phyloP scores from a whole-genome alignment of 2,329 filamentous ascomycete species.

The Knufia petricola region DNA sequence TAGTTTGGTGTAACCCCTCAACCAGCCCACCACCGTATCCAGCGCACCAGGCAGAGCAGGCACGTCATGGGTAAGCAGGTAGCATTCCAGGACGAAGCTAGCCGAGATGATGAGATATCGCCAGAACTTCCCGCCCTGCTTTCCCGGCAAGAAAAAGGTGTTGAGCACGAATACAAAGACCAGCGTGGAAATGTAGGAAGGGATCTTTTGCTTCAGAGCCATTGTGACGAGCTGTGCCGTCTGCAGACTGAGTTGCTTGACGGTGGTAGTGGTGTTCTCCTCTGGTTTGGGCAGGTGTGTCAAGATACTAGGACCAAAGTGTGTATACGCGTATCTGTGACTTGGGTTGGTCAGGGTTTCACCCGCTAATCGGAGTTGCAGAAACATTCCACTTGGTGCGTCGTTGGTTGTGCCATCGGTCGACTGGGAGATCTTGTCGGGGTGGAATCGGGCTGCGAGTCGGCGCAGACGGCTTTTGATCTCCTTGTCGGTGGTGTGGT shows the following conservation, averaged over 20 bases:
- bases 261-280: background rate
- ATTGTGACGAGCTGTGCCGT: conserved; percentile 21
- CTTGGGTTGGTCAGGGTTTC: conserved; percentile 72
- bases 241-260: background rate
- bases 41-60: conserved; percentile 1
- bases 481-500: conserved; percentile 57
- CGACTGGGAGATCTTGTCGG: conserved; percentile 59
- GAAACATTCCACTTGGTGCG: conserved; percentile 51
- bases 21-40: conserved; percentile 26
- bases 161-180: conserved; percentile 21
- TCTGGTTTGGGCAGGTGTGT: conserved; percentile 34
- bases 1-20: background rate
- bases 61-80: conserved; percentile 46
- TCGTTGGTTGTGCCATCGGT: conserved; percentile 22
- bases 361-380: conserved; percentile 71
- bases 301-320: conserved; percentile 66
- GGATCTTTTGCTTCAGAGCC: conserved; percentile 4
- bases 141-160: conserved; percentile 19
- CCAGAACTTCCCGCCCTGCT: conserved; percentile 32
- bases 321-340: conserved; percentile 77
- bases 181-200: conserved; percentile 10
- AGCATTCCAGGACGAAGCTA: conserved; percentile 48
- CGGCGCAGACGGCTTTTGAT: conserved; percentile 80
- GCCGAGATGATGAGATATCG: conserved; percentile 44
- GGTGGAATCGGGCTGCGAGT: conserved; percentile 60